phyloP scores from a whole-genome alignment of 306 rosid genomes.

The Vigna reflexopilosa region DNA sequence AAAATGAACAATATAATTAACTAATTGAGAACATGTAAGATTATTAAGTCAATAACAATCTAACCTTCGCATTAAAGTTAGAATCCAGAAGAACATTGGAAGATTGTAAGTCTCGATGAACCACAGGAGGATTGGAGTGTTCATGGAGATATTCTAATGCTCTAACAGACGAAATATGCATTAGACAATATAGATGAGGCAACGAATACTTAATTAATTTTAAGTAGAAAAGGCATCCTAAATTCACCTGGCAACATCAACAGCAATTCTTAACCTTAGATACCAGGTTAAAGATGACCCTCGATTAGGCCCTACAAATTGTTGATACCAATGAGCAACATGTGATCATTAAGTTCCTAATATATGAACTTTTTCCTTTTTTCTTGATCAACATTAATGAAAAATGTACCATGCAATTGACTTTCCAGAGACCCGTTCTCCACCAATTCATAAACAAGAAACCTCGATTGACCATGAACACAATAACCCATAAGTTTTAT shows the following conservation, averaged over 20 bases:
- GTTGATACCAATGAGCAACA: constrained; percentile 35
- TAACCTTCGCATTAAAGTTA: constrained; percentile 82
- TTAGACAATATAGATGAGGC: constrained; percentile 24
- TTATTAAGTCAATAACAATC: constrained; percentile 28
- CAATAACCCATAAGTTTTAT: constrained; percentile 82
- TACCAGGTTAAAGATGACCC: constrained; percentile 82
- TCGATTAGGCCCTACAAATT: constrained; percentile 63
- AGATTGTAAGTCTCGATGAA: constrained; percentile 80
- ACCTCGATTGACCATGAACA: constrained; percentile 72
- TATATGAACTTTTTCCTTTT: background rate
- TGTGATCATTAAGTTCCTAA: constrained; percentile 28
- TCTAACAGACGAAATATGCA: constrained; percentile 51
- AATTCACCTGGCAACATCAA: constrained; percentile 82
- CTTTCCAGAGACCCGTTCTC: constrained; percentile 77
- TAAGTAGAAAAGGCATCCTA: constrained; percentile 2
- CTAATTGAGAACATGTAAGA: constrained; percentile 10
- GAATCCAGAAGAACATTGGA: constrained; percentile 90
- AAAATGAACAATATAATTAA: constrained; percentile 16
- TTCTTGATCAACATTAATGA: constrained; percentile 32
- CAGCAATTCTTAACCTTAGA: constrained; percentile 80
- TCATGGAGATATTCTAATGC: constrained; percentile 94
- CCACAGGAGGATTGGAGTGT: constrained; percentile 79
- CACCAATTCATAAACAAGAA: constrained; percentile 83
- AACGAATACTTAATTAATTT: background rate
- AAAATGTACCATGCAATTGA: constrained; percentile 70